Evolutionary conservation across 2,329 filamentous ascomycete genomes (phyloP), one percentile per base, ranked within the genome.

Genomic region (Penicillium thymicola): DNA sequence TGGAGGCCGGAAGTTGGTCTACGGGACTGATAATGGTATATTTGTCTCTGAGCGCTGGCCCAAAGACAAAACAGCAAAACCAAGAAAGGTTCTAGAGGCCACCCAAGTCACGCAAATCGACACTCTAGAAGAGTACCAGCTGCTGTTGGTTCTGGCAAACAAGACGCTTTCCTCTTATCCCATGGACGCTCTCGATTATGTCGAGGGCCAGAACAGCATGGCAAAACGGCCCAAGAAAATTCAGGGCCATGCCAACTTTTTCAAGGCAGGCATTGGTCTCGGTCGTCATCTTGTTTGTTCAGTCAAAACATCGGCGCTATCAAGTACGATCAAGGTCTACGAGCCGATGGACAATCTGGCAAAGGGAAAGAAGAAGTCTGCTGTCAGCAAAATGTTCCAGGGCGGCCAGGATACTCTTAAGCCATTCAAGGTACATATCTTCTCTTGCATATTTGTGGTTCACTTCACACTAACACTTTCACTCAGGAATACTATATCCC

Each of bases 261-360:
- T 99, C 85, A 96, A 95, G 77, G 89, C 92, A 18, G 94, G 94
- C 38, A 95, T 97, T 68, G 97, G 94, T 71, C 83, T 97, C 58
- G 92, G 94, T 34, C 85, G 94, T 60, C 94, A 97, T 71, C 81
- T 99, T 52, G 94, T 99, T 30, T 97, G 93, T 76, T 95, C 91
- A 65, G 94, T 97, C 69, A 97, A 96, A 79, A 96, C 91, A 40
- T 93, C 89, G 18, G 90, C 92, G 3, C 80, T 97, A 32, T 96
- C 91, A 51, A 96, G 91, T 14, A 97, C 93, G 2, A 96, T 99
- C 80, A 97, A 97, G 77, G 94, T 97, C n/a, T 97, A 91, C 75
- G 93, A 99, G 76, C 94, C 94, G 1, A 96, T 96, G 77, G 94
- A 97, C 71, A 89, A 91, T 60, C 89, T 96, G 82, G 88, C 89